Percentiles rank a stretch among this genome's conserved stretches.
These are phyloP conservation scores for Talaromyces pinophilus DNA, from an alignment of 2,329 filamentous ascomycete genomes.

Conservation along the genomic window DNA sequence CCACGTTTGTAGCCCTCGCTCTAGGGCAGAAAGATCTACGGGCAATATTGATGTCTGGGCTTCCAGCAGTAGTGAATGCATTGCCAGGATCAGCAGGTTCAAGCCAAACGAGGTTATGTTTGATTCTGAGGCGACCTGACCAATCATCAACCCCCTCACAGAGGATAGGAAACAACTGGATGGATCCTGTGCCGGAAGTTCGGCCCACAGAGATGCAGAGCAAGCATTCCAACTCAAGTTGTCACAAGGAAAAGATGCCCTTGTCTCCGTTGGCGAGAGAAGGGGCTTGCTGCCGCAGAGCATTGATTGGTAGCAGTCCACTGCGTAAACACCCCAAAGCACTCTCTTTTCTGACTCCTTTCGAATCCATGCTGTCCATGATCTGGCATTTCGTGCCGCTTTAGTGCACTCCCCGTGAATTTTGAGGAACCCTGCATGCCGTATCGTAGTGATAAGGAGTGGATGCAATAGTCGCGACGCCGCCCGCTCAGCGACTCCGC, in stretches of 20 bases:
- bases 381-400: background rate
- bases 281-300: slow-evolving; percentile 9
- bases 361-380: slow-evolving; percentile 1
- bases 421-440: slow-evolving; percentile 1
- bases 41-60: slow-evolving; percentile 4
- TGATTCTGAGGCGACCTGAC: background rate
- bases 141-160: slow-evolving; percentile 1
- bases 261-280: slow-evolving; percentile 6
- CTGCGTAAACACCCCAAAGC: slow-evolving; percentile 2
- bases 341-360: slow-evolving; percentile 13
- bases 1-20: background rate
- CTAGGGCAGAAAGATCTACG: background rate
- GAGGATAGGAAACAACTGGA: background rate
- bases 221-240: slow-evolving; percentile 5
- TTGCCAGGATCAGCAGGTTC: background rate
- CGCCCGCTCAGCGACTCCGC: slow-evolving; percentile 3
- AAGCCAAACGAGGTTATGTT: slow-evolving; percentile 1
- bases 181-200: slow-evolving; percentile 1
- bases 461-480: slow-evolving; percentile 10
- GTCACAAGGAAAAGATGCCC: slow-evolving; percentile 12
- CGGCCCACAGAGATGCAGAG: slow-evolving; percentile 13
- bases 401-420: slow-evolving; percentile 7
- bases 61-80: slow-evolving; percentile 13
- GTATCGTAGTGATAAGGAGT: slow-evolving; percentile 3
- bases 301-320: slow-evolving; percentile 12